Percentiles rank a stretch among this genome's conserved stretches.
Conservation (phyloP, 805 yeast genomes). For the Candida wancherniae region DNA sequence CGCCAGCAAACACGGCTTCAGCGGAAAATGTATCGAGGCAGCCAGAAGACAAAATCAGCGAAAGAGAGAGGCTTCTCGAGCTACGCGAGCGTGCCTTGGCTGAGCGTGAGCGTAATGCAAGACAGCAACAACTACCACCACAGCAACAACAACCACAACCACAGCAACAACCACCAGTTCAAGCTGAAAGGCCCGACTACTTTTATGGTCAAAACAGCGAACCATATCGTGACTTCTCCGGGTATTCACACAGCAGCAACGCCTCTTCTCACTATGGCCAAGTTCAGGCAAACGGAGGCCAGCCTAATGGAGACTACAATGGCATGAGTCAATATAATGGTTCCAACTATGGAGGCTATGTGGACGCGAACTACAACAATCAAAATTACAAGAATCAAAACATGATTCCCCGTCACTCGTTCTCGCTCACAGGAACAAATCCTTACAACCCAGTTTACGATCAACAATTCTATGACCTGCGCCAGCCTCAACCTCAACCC, state of each 20-base stretch:
- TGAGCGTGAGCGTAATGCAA: conserved; percentile 13
- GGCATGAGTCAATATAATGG: conserved; percentile 2
- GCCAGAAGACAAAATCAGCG: no score
- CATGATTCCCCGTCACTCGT: conserved; percentile 5
- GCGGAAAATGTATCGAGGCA: no score
- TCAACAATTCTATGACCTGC: conserved; percentile 19
- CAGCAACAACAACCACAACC: conserved; percentile 1
- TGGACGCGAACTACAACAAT: neutral
- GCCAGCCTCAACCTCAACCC: conserved; percentile 31
- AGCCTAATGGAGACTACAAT: conserved; percentile 1
- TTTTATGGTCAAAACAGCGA: no score
- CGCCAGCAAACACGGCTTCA: no score
- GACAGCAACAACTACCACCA: conserved; percentile 1
- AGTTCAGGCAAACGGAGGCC: no score
- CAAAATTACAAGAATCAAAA: neutral
- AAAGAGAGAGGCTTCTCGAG: conserved; percentile 23
- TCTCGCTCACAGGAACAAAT: conserved; percentile 10
- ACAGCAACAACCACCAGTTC: neutral
- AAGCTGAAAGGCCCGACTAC: no score
- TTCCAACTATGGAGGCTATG: neutral
- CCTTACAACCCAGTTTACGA: conserved; percentile 7
- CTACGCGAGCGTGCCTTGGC: conserved; percentile 25
- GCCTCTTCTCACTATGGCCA: no score
- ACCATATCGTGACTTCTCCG: no score
- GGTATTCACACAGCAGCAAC: no score